These are phyloP conservation scores for Phialophora verrucosa DNA, from an alignment of 2,329 filamentous ascomycete genomes.

Conservation along the genomic window DNA sequence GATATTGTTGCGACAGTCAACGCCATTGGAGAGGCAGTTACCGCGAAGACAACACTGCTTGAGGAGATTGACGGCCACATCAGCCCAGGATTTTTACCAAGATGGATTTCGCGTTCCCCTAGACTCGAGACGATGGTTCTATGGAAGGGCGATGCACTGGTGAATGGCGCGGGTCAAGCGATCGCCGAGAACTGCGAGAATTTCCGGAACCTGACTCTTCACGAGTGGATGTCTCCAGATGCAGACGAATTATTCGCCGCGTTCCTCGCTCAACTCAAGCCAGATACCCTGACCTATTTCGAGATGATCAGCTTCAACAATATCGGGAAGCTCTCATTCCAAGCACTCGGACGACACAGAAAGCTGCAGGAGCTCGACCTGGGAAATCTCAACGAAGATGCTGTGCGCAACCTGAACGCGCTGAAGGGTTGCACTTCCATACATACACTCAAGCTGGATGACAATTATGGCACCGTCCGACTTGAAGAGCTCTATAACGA, in stretches of 20 bases:
- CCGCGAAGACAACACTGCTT: slow-evolving; percentile 58
- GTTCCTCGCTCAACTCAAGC: slow-evolving; percentile 63
- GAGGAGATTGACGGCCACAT: slow-evolving; percentile 63
- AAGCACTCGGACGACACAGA: slow-evolving; percentile 58
- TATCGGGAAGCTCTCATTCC: slow-evolving; percentile 61
- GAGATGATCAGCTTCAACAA: slow-evolving; percentile 62
- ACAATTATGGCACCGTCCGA: slow-evolving; percentile 51
- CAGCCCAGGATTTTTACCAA: slow-evolving; percentile 45
- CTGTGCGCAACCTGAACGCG: slow-evolving; percentile 56
- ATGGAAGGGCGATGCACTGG: slow-evolving; percentile 66
- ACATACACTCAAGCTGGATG: slow-evolving; percentile 57
- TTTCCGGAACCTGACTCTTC: slow-evolving; percentile 67
- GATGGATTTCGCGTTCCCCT: slow-evolving; percentile 65
- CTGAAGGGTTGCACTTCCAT: slow-evolving; percentile 58
- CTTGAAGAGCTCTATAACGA: slow-evolving; percentile 61
- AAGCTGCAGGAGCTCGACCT: slow-evolving; percentile 61
- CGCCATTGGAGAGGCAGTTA: slow-evolving; percentile 54
- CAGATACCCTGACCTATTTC: slow-evolving; percentile 65
- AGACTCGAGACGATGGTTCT: slow-evolving; percentile 65
- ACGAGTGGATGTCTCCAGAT: slow-evolving; percentile 53
- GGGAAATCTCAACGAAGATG: slow-evolving; percentile 54
- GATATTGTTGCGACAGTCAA: slow-evolving; percentile 37
- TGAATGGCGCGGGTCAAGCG: slow-evolving; percentile 58
- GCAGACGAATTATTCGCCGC: slow-evolving; percentile 63
- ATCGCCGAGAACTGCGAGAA: slow-evolving; percentile 65